Evolutionary conservation across 805 yeast species (phyloP), one percentile per base, ranked within the genome.

Genomic region (Clavispora fructus): DNA sequence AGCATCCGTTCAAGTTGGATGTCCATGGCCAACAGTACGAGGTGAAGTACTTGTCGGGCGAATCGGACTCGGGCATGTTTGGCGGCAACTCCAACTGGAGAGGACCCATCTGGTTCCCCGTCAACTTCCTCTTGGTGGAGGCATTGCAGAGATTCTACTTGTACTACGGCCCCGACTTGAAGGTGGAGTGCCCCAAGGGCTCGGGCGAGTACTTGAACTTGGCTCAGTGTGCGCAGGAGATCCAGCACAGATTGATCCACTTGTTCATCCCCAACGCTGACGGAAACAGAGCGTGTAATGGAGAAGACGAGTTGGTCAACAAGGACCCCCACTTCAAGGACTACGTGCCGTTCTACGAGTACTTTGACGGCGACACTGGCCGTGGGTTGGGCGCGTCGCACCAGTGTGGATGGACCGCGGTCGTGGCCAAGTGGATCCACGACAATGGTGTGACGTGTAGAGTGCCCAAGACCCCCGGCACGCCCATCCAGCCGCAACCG

Each of bases 31-130:
- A 80, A 54, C 71, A 75, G 35, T 90, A 83, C 65, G 69, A 73
- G 39, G 91, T 88, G 29, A 77, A 78, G 48, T 88, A 89, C 64
- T 76, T 88, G 44, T 85, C 95, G 6, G 96, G 95, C 28, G 96
- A 88, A 60, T 85, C 95, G 27, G 92, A 88, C 61, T 84, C 95
- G 6, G 96, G 96, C 6, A 79, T 91, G 79, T 90, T 90, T 75
- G 97, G 97, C 42, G 97, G 97, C 48, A 90, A 90, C 64, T 89
- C 96, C 19, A 90, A 90, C 67, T 90, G 97, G 97, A 78, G 97
- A 64, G 97, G 97, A 2, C 97, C 97, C 13, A 89, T 90, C 55
- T 90, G 97, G 97, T 89, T 90, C 74, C 96, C 97, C 17, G 87
- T 87, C 11, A 90, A 85, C 59, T 90, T 90, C 64, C 70, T 90